Base-by-base conservation (phyloP, 2,329 filamentous ascomycete genomes). In the Colletotrichum acutatum region DNA sequence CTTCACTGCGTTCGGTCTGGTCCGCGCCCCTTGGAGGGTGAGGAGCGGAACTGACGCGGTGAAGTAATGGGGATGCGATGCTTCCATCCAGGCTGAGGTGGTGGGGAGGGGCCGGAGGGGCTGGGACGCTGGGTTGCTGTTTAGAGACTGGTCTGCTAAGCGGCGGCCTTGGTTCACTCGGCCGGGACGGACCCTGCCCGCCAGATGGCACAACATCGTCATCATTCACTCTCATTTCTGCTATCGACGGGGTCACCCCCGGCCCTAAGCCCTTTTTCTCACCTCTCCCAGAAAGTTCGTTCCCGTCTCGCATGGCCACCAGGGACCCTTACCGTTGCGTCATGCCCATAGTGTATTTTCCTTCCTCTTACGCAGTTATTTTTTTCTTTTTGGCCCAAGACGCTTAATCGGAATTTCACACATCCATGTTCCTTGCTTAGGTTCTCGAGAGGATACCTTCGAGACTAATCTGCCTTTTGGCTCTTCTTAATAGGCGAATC, bases 401-500 rank as follows among this genome's bases (percentile, higher is more conserved):
- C 22, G 37, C 63, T 66, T 66, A 46, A 74, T 77, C 66, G 75
- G 58, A 30, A 14, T 46, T 37, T 64, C 56, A 68, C 61, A 49
- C 22, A 58, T 71, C 46, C 30, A 59, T 54, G 53, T 37, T 56
- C 59, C 52, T 52, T 65, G 64, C 53, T 30, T 42, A 42, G 37
- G 37, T 61, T 61, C 24, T 46, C 54, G 12, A 52, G 22, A 59
- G 32, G 34, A 64, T 37, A 66, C 28, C 57, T 46, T 54, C 56
- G 32, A 56, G 32, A 61, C 70, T 72, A 65, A 72, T 58, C 16
- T 8, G n/a, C 22, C 30, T 16, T 66, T 52, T 52, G 46, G 69
- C 57, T 78, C 64, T 67, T 75, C 34, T 65, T 65, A 65, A 66
- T 77, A 74, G 71, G 52, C 37, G 71, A 68, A 63, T 54, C 32